A percentile compares a stretch with the other conserved stretches of the same genome.
phyloP scores from a whole-genome alignment of 208 protist genomes.

The Crithidia thermophila region DNA sequence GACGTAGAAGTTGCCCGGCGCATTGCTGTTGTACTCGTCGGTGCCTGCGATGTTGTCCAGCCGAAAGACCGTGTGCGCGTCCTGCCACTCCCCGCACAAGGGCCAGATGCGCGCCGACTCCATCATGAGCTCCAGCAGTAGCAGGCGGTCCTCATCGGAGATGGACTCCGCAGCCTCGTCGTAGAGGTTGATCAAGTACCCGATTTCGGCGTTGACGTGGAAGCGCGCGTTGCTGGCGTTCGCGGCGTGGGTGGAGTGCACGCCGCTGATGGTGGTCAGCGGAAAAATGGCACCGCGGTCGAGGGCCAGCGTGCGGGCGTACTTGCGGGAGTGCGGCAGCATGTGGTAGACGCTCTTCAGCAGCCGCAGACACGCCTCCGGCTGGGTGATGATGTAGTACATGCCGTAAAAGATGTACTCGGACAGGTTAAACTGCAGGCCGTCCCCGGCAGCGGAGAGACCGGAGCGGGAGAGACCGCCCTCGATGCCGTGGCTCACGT shows the following conservation, averaged over 20 bases:
- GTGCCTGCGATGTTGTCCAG: conserved; percentile 85
- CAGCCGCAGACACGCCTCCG: conserved; percentile 54
- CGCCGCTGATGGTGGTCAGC: conserved; percentile 75
- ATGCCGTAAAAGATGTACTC: conserved; percentile 88
- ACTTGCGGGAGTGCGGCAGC: conserved; percentile 70
- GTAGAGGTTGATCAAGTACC: conserved; percentile 76
- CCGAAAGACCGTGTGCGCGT: conserved; percentile 74
- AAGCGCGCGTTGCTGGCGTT: conserved; percentile 68
- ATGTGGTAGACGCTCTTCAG: conserved; percentile 74
- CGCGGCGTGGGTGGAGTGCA: conserved; percentile 35
- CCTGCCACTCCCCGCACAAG: conserved; percentile 83
- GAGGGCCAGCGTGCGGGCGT: conserved; percentile 72
- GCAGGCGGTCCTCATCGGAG: conserved; percentile 52
- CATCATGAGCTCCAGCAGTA: conserved; percentile 85
- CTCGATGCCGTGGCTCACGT: conserved; percentile 67
- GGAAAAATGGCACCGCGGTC: conserved; percentile 78
- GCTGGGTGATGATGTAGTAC: conserved; percentile 84
- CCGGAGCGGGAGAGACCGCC: conserved; percentile 70
- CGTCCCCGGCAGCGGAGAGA: conserved; percentile 64
- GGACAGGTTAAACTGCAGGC: conserved; percentile 72
- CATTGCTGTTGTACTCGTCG: conserved; percentile 84
- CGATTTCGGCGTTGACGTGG: conserved; percentile 87
- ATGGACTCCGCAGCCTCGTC: conserved; percentile 61
- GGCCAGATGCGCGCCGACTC: conserved; percentile 89
- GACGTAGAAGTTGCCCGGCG: conserved; percentile 89